Base-by-base conservation (phyloP, 129 eudicot genomes). In the Erigeron canadensis region DNA sequence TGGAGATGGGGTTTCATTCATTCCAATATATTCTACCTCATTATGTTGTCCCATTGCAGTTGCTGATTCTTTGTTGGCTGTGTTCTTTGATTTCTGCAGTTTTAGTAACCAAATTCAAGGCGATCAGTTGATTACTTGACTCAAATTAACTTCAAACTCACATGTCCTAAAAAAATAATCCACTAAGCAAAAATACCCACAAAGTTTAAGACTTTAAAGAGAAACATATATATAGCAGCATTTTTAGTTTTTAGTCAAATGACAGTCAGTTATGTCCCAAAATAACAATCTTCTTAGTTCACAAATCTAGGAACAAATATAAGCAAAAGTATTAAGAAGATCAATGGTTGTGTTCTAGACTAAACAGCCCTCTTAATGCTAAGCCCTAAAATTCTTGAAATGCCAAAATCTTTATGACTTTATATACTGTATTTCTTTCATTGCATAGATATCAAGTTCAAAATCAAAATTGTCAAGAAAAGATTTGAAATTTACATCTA, bases 11-110 rank as follows among this genome's bases (percentile, higher is more conserved):
- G 75, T 38, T 23, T 75, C 87, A 54, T 62, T 73, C 39, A 88
- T 83, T 38, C 80, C 89, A 19, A 79, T 71, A 73, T 86, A 89
- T 40, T 71, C 59, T 38, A 71, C 82, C 12, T 77, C 83, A 22
- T 41, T 58, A 59, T 65, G 51, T 1, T 75, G 84, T 8, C 91
- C 89, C 96, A 84, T 89, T 72, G 83, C 79, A n/a, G 39, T 21
- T 0, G 83, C 67, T 57, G 82, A 41, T 81, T 69, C 77, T 67
- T 81, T 70, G 40, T 55, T 81, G 44, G 66, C 80, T 37, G 78
- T 13, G 62, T 66, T 73, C 83, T 76, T 81, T 77, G 77, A 62
- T 86, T 83, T 85, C 96, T 88, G 84, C 82, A 81, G n/a, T 40
- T 50, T 63, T 57, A 23, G 13, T 47, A 18, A 28, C n/a, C 2